Percentiles rank a stretch among this genome's conserved stretches.
Evolutionary conservation across 805 yeast species (phyloP).

Genomic region (Wickerhamiella kurtzmanii): DNA sequence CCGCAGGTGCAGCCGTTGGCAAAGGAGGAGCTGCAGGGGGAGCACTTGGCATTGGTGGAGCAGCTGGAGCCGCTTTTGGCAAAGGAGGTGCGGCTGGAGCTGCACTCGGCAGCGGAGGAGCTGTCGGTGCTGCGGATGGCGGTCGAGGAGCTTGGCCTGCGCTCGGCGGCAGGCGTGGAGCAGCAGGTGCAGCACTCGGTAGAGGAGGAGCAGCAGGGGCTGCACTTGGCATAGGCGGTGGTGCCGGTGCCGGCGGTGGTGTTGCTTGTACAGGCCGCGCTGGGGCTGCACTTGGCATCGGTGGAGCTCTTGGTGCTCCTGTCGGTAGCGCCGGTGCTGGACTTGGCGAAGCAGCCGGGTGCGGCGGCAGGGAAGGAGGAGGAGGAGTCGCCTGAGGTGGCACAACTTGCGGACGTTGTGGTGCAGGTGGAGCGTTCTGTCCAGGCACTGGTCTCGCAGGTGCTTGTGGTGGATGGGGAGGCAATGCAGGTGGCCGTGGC

Average conservation of each 20-base stretch:
- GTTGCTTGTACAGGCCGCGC: slow-evolving; percentile 13
- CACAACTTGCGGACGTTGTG: neutral
- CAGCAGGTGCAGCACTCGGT: slow-evolving; percentile 8
- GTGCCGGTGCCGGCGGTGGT: slow-evolving; percentile 14
- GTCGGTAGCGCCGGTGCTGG: slow-evolving; percentile 13
- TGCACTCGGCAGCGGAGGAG: slow-evolving; percentile 7
- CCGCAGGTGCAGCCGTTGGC: slow-evolving; percentile 11
- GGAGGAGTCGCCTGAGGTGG: neutral
- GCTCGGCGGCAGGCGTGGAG: slow-evolving; percentile 14
- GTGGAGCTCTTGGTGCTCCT: slow-evolving; percentile 6
- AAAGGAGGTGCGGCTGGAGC: slow-evolving; percentile 15
- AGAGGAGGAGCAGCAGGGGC: slow-evolving; percentile 1
- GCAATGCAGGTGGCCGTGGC: slow-evolving; percentile 12
- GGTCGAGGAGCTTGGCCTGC: slow-evolving; percentile 16
- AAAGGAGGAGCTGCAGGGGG: slow-evolving; percentile 28
- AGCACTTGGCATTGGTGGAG: slow-evolving; percentile 14
- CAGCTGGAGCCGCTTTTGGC: slow-evolving; percentile 9
- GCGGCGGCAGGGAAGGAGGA: neutral
- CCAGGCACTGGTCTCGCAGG: slow-evolving; percentile 19
- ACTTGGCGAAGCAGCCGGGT: slow-evolving; percentile 12
- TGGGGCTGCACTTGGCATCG: slow-evolving; percentile 11
- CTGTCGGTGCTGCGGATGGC: slow-evolving; percentile 6
- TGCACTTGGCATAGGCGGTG: slow-evolving; percentile 5
- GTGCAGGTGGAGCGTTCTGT: neutral
- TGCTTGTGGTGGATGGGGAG: slow-evolving; percentile 12